Conservation (phyloP, 805 yeast species). For the Wickerhamiella musiphila region DNA sequence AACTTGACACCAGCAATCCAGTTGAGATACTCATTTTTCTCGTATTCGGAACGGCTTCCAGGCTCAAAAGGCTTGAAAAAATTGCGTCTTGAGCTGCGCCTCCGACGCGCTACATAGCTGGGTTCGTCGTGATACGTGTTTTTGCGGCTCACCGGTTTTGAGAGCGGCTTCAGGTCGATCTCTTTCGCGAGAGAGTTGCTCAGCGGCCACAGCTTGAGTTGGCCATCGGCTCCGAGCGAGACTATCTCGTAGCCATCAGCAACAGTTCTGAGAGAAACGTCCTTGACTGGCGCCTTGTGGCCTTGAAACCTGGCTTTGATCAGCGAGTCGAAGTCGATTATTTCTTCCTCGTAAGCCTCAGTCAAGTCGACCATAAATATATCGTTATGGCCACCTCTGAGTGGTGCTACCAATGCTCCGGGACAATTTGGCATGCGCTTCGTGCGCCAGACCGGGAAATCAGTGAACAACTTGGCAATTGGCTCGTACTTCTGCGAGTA, state of each 20-base stretch:
- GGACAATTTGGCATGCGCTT: slow-evolving; percentile 77
- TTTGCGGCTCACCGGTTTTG: slow-evolving; percentile 2
- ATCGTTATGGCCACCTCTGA: slow-evolving; percentile 64
- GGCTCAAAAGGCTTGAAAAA: slow-evolving; percentile 6
- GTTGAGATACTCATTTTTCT: slow-evolving; percentile 25
- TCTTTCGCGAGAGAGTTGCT: slow-evolving; percentile 21
- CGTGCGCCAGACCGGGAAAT: slow-evolving; percentile 80
- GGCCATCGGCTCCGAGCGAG: slow-evolving; percentile 86
- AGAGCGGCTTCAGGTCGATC: too few relatives aligned
- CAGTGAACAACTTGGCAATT: slow-evolving; percentile 42
- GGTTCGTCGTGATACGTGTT: slow-evolving; percentile 6
- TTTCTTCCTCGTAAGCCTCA: slow-evolving; percentile 23
- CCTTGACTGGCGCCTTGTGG: slow-evolving; percentile 70
- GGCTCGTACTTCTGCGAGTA: slow-evolving; percentile 28
- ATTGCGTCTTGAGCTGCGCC: not conserved
- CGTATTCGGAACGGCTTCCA: slow-evolving; percentile 1
- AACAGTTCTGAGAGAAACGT: slow-evolving; percentile 71
- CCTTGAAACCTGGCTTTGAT: slow-evolving; percentile 55
- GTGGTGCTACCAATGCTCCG: slow-evolving; percentile 79
- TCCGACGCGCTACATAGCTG: not conserved
- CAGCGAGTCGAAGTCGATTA: slow-evolving; percentile 12
- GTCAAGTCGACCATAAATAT: slow-evolving; percentile 29
- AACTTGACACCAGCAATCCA: slow-evolving; percentile 91
- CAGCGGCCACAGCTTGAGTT: slow-evolving; percentile 69
- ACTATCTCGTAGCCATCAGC: slow-evolving; percentile 81